phyloP scores from a whole-genome alignment of 2,329 filamentous ascomycete genomes.

The Penicillium sp. region DNA sequence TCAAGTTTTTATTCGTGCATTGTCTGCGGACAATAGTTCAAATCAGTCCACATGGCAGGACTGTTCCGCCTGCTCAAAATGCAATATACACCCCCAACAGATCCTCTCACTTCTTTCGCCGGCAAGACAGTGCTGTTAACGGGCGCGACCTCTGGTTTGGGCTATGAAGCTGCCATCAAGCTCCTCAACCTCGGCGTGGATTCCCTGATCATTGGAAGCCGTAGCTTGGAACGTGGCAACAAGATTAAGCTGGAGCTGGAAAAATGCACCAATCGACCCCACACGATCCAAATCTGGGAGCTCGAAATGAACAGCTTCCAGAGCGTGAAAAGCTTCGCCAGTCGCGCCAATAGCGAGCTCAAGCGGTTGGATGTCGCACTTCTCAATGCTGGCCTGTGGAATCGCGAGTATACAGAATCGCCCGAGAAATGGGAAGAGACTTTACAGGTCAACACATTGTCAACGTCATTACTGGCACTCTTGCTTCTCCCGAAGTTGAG shows the following conservation, averaged over 20 bases:
- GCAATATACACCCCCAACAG: constrained; percentile 41
- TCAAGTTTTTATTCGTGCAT: not conserved
- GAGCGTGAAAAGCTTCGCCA: constrained; percentile 50
- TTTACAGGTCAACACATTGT: constrained; percentile 62
- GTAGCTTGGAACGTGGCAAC: constrained; percentile 49
- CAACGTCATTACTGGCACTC: constrained; percentile 58
- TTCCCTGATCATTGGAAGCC: constrained; percentile 52
- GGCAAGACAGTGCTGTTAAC: constrained; percentile 55
- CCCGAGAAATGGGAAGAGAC: constrained; percentile 56
- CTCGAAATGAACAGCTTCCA: constrained; percentile 53
- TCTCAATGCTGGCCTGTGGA: constrained; percentile 52
- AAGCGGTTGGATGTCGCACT: constrained; percentile 50
- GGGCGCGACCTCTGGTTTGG: constrained; percentile 56
- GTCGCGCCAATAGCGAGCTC: constrained; percentile 41
- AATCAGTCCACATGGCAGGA: constrained; percentile 30
- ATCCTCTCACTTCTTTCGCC: constrained; percentile 46
- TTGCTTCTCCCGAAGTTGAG: constrained; percentile 55
- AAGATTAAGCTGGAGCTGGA: constrained; percentile 47
- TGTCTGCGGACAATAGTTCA: not conserved
- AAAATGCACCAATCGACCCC: constrained; percentile 33
- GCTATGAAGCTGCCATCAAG: constrained; percentile 55
- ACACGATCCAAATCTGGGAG: constrained; percentile 49
- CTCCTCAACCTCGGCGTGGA: constrained; percentile 48
- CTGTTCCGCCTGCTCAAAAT: constrained; percentile 37
- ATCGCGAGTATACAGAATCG: constrained; percentile 41